phyloP scores from a whole-genome alignment of 1,284 basidiomycete genomes.

The Schizophyllum amplum region DNA sequence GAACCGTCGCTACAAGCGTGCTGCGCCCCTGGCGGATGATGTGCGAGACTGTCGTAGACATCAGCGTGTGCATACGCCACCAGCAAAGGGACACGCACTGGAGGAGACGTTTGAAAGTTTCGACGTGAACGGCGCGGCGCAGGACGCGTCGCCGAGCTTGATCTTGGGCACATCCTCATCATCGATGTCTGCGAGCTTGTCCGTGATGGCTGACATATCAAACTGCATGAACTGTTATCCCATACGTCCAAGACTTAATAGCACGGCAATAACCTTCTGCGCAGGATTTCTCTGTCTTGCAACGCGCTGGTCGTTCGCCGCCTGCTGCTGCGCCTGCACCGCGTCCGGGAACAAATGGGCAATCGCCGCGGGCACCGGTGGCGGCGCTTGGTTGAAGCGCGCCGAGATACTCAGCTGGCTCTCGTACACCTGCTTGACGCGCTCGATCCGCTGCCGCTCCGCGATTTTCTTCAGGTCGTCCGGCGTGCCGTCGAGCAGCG shows the following conservation, averaged over 20 bases:
- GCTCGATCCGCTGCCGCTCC: slow-evolving; percentile 81
- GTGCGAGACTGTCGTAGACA: slow-evolving; percentile 63
- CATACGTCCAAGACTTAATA: slow-evolving; percentile 1
- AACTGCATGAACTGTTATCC: slow-evolving; percentile 45
- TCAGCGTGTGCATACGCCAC: slow-evolving; percentile 1
- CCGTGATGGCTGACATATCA: slow-evolving; percentile 80
- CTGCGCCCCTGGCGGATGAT: slow-evolving; percentile 96
- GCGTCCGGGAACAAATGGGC: slow-evolving; percentile 82
- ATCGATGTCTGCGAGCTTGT: slow-evolving; percentile 87
- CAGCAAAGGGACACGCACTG: slow-evolving; percentile 43
- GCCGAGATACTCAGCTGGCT: slow-evolving; percentile 85
- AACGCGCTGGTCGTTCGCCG: slow-evolving; percentile 50
- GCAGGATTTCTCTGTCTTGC: slow-evolving; percentile 79
- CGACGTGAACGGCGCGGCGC: slow-evolving; percentile 94
- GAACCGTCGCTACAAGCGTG: slow-evolving; percentile 92
- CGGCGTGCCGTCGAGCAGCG: slow-evolving; percentile 82
- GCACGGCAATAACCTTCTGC: slow-evolving; percentile 62
- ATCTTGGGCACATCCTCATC: slow-evolving; percentile 91
- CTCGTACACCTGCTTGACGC: slow-evolving; percentile 93
- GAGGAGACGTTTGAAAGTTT: slow-evolving; percentile 91
- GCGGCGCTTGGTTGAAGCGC: slow-evolving; percentile 86
- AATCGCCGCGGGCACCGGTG: slow-evolving; percentile 79
- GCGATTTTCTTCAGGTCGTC: slow-evolving; percentile 92
- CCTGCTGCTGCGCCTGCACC: slow-evolving; percentile 82
- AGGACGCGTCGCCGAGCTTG: slow-evolving; percentile 94